These are phyloP conservation scores for Zymoseptoria ardabiliae DNA, from an alignment of 2,329 filamentous ascomycete species.

Conservation along the genomic window DNA sequence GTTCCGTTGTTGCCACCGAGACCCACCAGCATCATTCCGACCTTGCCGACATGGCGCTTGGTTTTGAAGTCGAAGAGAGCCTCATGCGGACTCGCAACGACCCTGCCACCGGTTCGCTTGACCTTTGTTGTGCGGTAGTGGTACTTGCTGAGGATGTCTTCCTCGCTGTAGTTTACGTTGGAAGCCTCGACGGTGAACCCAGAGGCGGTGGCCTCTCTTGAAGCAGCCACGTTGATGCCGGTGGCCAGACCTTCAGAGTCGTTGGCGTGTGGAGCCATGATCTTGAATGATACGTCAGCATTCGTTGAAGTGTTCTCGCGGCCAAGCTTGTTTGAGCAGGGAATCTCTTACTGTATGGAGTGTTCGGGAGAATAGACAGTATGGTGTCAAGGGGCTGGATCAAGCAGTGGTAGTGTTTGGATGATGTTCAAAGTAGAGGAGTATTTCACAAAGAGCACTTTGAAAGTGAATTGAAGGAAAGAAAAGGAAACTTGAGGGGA, in stretches of 20 bases:
- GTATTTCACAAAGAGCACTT: background rate
- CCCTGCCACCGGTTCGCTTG: constrained; percentile 63
- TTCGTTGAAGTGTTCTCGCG: background rate
- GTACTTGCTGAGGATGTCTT: constrained; percentile 87
- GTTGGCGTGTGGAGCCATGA: constrained; percentile 92
- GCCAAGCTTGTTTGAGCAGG: background rate
- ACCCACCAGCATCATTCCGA: constrained; percentile 94
- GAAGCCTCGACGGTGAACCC: constrained; percentile 81
- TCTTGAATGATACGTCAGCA: constrained; percentile 31
- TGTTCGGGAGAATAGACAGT: background rate
- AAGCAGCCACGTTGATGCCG: constrained; percentile 31
- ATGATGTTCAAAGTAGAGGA: background rate
- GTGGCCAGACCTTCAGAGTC: constrained; percentile 50
- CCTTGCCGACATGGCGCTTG: constrained; percentile 84
- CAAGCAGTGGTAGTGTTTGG: background rate
- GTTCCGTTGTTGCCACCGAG: constrained; percentile 98
- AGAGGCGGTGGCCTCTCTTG: constrained; percentile 18
- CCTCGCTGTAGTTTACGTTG: constrained; percentile 84
- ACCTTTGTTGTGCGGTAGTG: constrained; percentile 92
- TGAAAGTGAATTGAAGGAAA: constrained; percentile 8
- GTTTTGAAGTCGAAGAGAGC: constrained; percentile 96
- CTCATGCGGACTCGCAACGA: constrained; percentile 77
- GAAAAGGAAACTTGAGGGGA: constrained; percentile 9
- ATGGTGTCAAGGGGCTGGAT: background rate
- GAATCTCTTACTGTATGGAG: background rate